A percentile compares a stretch with the other conserved stretches of the same genome.
Conservation (phyloP, 2,329 filamentous ascomycete genomes). For the Epichloe glyceriae region DNA sequence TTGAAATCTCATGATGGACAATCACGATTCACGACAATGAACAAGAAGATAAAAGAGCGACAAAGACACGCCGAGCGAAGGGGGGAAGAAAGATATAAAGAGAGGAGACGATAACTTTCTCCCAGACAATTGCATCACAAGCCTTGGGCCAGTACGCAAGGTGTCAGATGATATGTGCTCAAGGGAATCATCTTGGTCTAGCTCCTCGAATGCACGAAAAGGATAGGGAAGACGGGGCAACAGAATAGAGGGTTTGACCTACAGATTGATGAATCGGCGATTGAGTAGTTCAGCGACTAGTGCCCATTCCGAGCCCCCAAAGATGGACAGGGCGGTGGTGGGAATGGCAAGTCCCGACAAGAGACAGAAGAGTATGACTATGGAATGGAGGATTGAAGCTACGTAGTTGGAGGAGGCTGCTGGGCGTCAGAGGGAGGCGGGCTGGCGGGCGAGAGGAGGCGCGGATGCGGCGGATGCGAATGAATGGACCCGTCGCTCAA, state of each 20-base stretch:
- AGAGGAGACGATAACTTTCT: background rate
- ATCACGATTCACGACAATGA: background rate
- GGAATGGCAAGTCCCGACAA: background rate
- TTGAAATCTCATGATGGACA: background rate
- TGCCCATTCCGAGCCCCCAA: background rate
- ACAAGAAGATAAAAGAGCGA: background rate
- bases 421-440: background rate
- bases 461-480: too few relatives aligned
- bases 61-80: background rate
- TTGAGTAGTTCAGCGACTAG: background rate
- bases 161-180: slow-evolving; percentile 1
- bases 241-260: background rate
- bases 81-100: background rate
- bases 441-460: too few relatives aligned
- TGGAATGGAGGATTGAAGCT: background rate
- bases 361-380: background rate
- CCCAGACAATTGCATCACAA: background rate
- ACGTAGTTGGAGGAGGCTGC: background rate
- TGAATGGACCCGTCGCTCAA: too few relatives aligned
- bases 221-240: background rate
- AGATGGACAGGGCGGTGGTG: background rate
- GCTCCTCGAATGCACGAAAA: background rate
- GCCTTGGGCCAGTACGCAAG: background rate
- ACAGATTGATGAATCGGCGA: background rate
- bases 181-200: background rate